A percentile compares a stretch with the other conserved stretches of the same genome.
These are phyloP conservation scores for Trichoderma gamsii DNA, from an alignment of 495 filamentous ascomycete genomes.

Conservation along the genomic window DNA sequence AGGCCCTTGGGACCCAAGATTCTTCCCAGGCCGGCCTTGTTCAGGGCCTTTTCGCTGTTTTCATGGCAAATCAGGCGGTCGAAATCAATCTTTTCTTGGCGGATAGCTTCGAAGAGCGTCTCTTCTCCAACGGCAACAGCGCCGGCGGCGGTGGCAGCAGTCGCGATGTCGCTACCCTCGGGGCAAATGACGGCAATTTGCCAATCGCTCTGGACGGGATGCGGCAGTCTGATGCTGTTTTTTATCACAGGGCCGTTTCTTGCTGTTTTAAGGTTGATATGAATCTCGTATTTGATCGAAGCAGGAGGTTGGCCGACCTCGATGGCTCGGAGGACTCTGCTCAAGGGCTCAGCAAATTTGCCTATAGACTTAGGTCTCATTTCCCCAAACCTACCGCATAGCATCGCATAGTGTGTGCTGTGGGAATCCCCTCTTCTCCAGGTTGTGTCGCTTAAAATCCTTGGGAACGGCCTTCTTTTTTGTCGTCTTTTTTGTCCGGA, in stretches of 20 bases:
- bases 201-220: slow-evolving; percentile 77
- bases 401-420: slow-evolving; percentile 84
- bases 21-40: slow-evolving; percentile 69
- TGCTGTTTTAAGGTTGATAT: slow-evolving; percentile 67
- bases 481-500: slow-evolving; percentile 45
- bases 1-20: slow-evolving; percentile 82
- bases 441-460: slow-evolving; percentile 50
- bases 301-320: slow-evolving; percentile 79
- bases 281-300: slow-evolving; percentile 77
- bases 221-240: slow-evolving; percentile 80
- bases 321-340: slow-evolving; percentile 79
- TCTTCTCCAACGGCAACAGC: slow-evolving; percentile 80
- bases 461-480: slow-evolving; percentile 53
- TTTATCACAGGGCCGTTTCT: slow-evolving; percentile 82
- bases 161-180: slow-evolving; percentile 59
- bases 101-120: slow-evolving; percentile 73
- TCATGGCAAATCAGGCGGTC: slow-evolving; percentile 83
- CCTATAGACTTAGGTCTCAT: background rate
- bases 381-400: slow-evolving; percentile 60
- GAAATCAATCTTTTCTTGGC: slow-evolving; percentile 69
- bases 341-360: slow-evolving; percentile 14
- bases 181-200: slow-evolving; percentile 85
- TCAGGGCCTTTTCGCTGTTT: slow-evolving; percentile 63
- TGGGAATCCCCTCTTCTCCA: slow-evolving; percentile 44
- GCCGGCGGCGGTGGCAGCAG: slow-evolving; percentile 66